phyloP scores from a whole-genome alignment of 176 grass and related monocot genomes.

The Oryza brachyantha region DNA sequence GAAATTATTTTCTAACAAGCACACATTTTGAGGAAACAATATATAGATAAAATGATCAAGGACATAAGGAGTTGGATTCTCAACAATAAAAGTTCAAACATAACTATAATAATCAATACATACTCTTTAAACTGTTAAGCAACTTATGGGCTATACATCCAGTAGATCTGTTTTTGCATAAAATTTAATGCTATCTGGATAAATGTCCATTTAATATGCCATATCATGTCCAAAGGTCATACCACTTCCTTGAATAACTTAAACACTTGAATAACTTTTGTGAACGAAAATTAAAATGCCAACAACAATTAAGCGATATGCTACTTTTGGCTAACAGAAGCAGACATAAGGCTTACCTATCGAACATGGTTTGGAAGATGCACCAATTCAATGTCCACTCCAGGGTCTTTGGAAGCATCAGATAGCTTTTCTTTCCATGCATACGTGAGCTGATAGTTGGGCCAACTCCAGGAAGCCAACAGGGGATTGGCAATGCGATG shows the following conservation, averaged over 20 bases:
- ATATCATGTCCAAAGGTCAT: background rate
- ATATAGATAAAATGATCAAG: background rate
- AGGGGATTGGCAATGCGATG: conserved; percentile 50
- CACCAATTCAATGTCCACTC: conserved; percentile 74
- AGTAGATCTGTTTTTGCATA: background rate
- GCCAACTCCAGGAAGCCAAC: conserved; percentile 55
- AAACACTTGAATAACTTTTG: background rate
- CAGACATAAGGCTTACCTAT: conserved; percentile 38
- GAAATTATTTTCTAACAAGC: background rate
- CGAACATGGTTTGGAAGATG: conserved; percentile 65
- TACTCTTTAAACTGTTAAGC: background rate
- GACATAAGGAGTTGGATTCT: background rate
- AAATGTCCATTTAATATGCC: background rate
- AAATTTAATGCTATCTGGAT: background rate
- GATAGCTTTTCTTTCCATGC: conserved; percentile 47
- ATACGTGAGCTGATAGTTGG: conserved; percentile 28
- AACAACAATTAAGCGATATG: background rate
- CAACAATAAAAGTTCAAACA: background rate
- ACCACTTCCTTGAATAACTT: background rate
- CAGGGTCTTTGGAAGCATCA: conserved; percentile 65
- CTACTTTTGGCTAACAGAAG: background rate
- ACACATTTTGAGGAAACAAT: background rate
- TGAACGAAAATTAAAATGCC: background rate
- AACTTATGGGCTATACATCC: background rate
- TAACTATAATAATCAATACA: background rate